A percentile compares a stretch with the other conserved stretches of the same genome.
phyloP scores from a whole-genome alignment of 2,329 filamentous ascomycete genomes.

The Myriosclerotinia scirpicola region DNA sequence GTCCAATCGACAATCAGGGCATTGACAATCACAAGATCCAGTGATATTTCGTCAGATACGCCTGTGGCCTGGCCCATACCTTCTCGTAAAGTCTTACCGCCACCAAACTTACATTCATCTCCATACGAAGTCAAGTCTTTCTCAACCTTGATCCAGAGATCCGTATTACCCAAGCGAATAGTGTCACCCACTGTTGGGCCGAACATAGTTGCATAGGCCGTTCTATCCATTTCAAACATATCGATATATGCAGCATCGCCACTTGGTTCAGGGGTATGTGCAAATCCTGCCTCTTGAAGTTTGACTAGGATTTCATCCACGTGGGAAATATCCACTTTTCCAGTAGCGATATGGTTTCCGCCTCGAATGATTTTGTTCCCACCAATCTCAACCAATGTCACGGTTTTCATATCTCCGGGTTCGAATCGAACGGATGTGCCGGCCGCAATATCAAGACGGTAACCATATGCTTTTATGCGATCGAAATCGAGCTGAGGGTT shows the following conservation, averaged over 20 bases:
- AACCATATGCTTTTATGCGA: slow-evolving; percentile 77
- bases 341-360: slow-evolving; percentile 77
- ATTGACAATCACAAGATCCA: slow-evolving; percentile 88
- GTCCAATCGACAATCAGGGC: slow-evolving; percentile 87
- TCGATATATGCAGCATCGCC: slow-evolving; percentile 54
- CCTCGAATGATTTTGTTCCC: slow-evolving; percentile 78
- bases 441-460: slow-evolving; percentile 82
- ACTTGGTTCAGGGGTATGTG: slow-evolving; percentile 68
- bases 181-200: slow-evolving; percentile 86
- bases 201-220: slow-evolving; percentile 84
- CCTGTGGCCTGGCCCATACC: slow-evolving; percentile 94
- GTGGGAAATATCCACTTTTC: slow-evolving; percentile 64
- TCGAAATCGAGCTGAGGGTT: slow-evolving; percentile 91
- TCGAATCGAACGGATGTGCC: slow-evolving; percentile 93
- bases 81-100: slow-evolving; percentile 89
- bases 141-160: slow-evolving; percentile 89
- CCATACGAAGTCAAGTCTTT: slow-evolving; percentile 81
- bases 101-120: slow-evolving; percentile 93
- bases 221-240: slow-evolving; percentile 69
- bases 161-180: slow-evolving; percentile 78
- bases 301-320: slow-evolving; percentile 64
- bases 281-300: slow-evolving; percentile 72
- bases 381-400: slow-evolving; percentile 84
- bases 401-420: slow-evolving; percentile 87
- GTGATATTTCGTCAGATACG: slow-evolving; percentile 64